Evolutionary conservation across 2,329 filamentous ascomycete genomes (phyloP).

Genomic region (Arthrobotrys megalospora): DNA sequence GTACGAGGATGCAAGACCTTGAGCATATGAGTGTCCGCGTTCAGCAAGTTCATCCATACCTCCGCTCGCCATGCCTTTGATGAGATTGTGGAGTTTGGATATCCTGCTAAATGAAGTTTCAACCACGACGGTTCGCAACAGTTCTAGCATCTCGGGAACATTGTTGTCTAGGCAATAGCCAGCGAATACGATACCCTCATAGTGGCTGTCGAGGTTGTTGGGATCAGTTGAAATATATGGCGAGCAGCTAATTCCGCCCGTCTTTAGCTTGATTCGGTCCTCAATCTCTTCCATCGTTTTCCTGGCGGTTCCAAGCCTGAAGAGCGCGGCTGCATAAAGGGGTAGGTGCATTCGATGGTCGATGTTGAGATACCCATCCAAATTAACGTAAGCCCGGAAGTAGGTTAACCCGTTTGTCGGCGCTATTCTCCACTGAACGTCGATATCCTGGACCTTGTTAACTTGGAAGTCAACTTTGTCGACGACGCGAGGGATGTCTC

Average conservation of each 20-base stretch:
- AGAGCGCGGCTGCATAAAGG: constrained; percentile 90
- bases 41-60: constrained; percentile 93
- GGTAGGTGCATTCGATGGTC: constrained; percentile 88
- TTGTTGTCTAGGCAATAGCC: constrained; percentile 93
- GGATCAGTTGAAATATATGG: constrained; percentile 88
- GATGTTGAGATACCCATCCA: constrained; percentile 81
- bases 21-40: constrained; percentile 88
- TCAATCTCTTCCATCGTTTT: constrained; percentile 95
- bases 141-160: constrained; percentile 89
- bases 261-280: constrained; percentile 95
- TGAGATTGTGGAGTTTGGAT: constrained; percentile 84
- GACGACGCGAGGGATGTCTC: constrained; percentile 86
- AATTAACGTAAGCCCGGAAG: constrained; percentile 87
- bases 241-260: constrained; percentile 87
- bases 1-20: constrained; percentile 84
- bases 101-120: constrained; percentile 91
- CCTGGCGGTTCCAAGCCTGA: constrained; percentile 89
- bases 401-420: constrained; percentile 97
- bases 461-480: constrained; percentile 79
- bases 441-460: constrained; percentile 73
- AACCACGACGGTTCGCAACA: constrained; percentile 82
- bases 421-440: constrained; percentile 90
- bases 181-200: constrained; percentile 85
- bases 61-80: constrained; percentile 89
- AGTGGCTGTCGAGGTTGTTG: constrained; percentile 77